phyloP scores from a whole-genome alignment of 257 asterid species.

The Apocynum venetum region DNA sequence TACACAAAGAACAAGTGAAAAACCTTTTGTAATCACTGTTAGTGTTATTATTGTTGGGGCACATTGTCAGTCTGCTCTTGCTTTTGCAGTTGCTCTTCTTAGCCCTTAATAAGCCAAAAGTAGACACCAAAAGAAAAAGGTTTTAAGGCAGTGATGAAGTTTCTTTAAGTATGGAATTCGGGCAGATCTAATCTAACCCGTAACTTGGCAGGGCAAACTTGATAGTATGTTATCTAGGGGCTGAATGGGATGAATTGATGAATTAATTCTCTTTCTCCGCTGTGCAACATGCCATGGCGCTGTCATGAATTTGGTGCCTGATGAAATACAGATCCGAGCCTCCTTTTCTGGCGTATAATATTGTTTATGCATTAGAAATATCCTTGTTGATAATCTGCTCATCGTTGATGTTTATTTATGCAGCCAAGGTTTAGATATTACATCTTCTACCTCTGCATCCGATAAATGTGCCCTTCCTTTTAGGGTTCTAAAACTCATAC shows the following conservation, averaged over 20 bases:
- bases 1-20: background rate
- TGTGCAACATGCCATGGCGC: background rate
- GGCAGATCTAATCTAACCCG: background rate
- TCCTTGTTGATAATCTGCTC: too few relatives aligned
- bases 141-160: conserved; percentile 5
- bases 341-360: background rate
- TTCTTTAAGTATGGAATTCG: background rate
- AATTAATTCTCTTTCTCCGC: background rate
- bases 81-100: too few relatives aligned
- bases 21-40: background rate
- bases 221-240: background rate
- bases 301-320: background rate
- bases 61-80: too few relatives aligned
- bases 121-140: too few relatives aligned
- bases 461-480: too few relatives aligned
- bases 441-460: too few relatives aligned
- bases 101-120: too few relatives aligned
- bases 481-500: too few relatives aligned
- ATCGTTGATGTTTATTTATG: too few relatives aligned
- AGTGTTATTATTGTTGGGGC: background rate
- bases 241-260: background rate
- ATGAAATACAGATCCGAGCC: background rate
- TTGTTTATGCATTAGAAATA: too few relatives aligned
- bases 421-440: too few relatives aligned
- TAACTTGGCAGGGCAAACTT: conserved; percentile 5